A percentile compares a stretch with the other conserved stretches of the same genome.
Evolutionary conservation across 768 basidiomycete species (phyloP).

Genomic region (Xerocomellus dryophilus): DNA sequence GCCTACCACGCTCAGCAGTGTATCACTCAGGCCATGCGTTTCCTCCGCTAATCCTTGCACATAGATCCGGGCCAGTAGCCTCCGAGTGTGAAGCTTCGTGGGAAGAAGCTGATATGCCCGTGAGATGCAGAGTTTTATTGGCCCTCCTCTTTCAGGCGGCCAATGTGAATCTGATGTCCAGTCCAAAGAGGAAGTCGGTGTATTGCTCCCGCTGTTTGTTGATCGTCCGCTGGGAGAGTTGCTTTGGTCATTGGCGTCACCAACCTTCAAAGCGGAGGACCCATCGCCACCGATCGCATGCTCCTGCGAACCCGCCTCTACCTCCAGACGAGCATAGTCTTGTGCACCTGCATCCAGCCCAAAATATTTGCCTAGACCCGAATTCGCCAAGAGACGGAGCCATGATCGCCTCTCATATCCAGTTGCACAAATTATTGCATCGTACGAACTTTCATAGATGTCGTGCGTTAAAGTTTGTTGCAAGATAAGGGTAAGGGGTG

Average conservation of each 20-base stretch:
- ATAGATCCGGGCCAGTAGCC: constrained; percentile 30
- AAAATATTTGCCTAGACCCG: constrained; percentile 37
- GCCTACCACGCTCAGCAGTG: constrained; percentile 45
- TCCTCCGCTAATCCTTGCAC: constrained; percentile 38
- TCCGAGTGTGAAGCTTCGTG: neutral
- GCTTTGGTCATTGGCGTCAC: neutral
- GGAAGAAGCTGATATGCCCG: constrained; percentile 44
- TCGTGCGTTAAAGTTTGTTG: constrained; percentile 38
- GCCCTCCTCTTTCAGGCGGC: constrained; percentile 15
- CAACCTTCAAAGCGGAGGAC: constrained; percentile 4
- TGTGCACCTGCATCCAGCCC: constrained; percentile 25
- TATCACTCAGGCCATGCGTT: constrained; percentile 42
- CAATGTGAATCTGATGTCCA: constrained; percentile 15
- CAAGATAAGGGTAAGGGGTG: constrained; percentile 27
- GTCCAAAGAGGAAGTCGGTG: constrained; percentile 12
- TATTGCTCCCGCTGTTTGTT: constrained; percentile 8
- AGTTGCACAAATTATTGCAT: constrained; percentile 50
- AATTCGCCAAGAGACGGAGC: constrained; percentile 41
- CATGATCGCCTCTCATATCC: constrained; percentile 52
- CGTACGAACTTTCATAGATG: constrained; percentile 37
- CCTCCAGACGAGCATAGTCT: constrained; percentile 9
- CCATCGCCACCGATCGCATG: neutral
- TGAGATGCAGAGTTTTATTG: constrained; percentile 30
- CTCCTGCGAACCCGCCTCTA: constrained; percentile 3
- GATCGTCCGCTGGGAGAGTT: neutral